phyloP scores from a whole-genome alignment of 169 alveolate genomes.

The Plasmodium gallinaceum region DNA sequence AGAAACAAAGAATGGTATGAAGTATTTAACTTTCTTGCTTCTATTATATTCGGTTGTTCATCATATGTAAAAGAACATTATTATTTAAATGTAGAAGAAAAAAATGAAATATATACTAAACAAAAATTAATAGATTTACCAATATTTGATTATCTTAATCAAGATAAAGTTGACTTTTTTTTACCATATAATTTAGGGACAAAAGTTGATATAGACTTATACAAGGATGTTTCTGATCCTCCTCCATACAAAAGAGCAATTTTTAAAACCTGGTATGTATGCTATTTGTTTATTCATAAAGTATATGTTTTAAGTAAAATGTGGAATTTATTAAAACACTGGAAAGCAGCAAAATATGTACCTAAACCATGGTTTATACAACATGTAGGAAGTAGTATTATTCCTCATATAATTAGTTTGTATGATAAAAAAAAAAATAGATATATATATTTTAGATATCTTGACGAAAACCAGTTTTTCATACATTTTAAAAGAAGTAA shows the following conservation, averaged over 20 bases:
- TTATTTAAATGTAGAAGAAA: slow-evolving; percentile 36
- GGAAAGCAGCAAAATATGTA: slow-evolving; percentile 49
- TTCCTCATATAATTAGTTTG: slow-evolving; percentile 40
- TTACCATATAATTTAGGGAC: slow-evolving; percentile 20
- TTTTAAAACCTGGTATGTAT: slow-evolving; percentile 56
- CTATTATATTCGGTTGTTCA: slow-evolving; percentile 42
- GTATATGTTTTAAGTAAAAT: slow-evolving; percentile 54
- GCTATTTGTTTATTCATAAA: slow-evolving; percentile 54
- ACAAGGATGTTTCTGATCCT: slow-evolving; percentile 30
- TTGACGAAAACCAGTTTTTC: slow-evolving; percentile 35
- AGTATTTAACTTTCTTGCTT: slow-evolving; percentile 12
- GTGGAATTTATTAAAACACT: slow-evolving; percentile 73
- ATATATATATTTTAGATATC: slow-evolving; percentile 49
- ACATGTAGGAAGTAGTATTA: slow-evolving; percentile 53
- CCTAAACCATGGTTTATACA: slow-evolving; percentile 69
- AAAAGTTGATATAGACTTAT: slow-evolving; percentile 37
- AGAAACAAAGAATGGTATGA: slow-evolving; percentile 56
- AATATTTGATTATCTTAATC: slow-evolving; percentile 41
- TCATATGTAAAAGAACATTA: slow-evolving; percentile 58
- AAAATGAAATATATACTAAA: slow-evolving; percentile 6
- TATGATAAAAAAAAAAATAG: slow-evolving; percentile 32
- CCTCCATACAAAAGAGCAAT: slow-evolving; percentile 1
- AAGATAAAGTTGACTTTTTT: slow-evolving; percentile 35
- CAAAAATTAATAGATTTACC: slow-evolving; percentile 56
- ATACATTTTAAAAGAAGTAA: slow-evolving; percentile 57